A percentile compares a stretch with the other conserved stretches of the same genome.
phyloP scores from a whole-genome alignment of 768 basidiomycete genomes.

The Trametes punicea region DNA sequence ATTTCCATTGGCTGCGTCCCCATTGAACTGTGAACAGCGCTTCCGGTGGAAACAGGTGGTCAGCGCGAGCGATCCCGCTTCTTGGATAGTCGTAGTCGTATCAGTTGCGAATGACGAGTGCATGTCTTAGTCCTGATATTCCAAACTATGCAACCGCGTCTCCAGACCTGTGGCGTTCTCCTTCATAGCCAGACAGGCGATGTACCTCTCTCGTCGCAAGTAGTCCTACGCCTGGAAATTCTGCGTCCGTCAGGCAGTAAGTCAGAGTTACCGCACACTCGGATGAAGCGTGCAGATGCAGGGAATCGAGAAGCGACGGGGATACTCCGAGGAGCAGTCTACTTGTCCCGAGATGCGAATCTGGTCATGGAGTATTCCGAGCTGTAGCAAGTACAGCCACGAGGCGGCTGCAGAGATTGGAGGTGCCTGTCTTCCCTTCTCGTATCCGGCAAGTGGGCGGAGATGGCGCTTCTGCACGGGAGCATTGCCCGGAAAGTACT shows the following conservation, averaged over 20 bases:
- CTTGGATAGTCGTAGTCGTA: neutral
- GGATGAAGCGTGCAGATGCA: no score
- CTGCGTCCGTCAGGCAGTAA: no score
- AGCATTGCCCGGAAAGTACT: no score
- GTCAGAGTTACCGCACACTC: no score
- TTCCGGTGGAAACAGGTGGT: neutral
- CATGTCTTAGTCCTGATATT: neutral
- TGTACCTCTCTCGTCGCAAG: neutral
- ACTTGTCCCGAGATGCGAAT: neutral
- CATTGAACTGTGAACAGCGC: slow-evolving; percentile 3
- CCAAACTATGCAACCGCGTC: neutral
- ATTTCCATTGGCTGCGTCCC: slow-evolving; percentile 20
- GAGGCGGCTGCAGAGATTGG: neutral
- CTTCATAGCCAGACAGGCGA: no score
- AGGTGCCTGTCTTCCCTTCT: no score
- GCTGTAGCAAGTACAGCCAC: neutral
- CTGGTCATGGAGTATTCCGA: neutral
- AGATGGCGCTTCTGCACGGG: no score
- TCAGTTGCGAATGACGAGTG: neutral
- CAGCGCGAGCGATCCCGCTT: neutral
- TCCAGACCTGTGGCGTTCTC: neutral
- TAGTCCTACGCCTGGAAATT: no score
- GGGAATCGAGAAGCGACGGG: no score
- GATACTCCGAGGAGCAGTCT: no score
- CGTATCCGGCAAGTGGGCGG: no score